Base-by-base conservation (phyloP, 306 rosid genomes). In the Canavalia ensiformis region DNA sequence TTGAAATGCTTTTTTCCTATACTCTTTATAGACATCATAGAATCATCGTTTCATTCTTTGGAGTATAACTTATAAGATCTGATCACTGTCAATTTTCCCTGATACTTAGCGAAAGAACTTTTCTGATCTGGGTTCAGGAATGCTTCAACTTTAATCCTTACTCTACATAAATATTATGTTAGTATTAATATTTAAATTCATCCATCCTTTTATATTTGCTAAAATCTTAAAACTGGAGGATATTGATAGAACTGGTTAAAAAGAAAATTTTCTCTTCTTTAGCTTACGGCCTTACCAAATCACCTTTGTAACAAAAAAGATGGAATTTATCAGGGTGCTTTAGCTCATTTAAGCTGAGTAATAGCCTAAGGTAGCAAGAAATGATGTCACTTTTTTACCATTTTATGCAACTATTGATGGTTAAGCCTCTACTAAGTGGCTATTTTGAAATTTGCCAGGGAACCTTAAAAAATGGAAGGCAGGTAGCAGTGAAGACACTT, bases 401-500 rank as follows among this genome's bases (percentile, higher is more conserved):
- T 64, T 37, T 44, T 50, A 50, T 65, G 80, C 62, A 44, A 58
- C 45, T 42, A 8, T 66, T 58, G 76, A 34, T 75, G 60, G 69
- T 62, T 62, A 52, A 73, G 70, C 30, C 83, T 33, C 45, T 34
- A 55, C 83, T 86, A 34, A 84, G 64, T 74, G 60, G 50, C 42
- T 54, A 37, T 67, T 85, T 80, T 82, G 74, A 75, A 79, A 77
- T 77, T 93, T 85, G 7, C 64, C 71, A 96, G 99, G 99, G 97
- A 74, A 88, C 88, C 69, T 90, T 93, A 68, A 88, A 64, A 87
- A 41, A 55, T 72, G 94, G 98, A 76, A 74, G 59, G 72, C 86
- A 82, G 42, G 88, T 96, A 81, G 99, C 99, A 6, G 89, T 96
- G 87, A 96, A 93, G 91, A 89, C 86, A 55, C 99, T 96, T 84